Conservation (phyloP, 345 rosid genomes). For the Gossypium sturtianum region DNA sequence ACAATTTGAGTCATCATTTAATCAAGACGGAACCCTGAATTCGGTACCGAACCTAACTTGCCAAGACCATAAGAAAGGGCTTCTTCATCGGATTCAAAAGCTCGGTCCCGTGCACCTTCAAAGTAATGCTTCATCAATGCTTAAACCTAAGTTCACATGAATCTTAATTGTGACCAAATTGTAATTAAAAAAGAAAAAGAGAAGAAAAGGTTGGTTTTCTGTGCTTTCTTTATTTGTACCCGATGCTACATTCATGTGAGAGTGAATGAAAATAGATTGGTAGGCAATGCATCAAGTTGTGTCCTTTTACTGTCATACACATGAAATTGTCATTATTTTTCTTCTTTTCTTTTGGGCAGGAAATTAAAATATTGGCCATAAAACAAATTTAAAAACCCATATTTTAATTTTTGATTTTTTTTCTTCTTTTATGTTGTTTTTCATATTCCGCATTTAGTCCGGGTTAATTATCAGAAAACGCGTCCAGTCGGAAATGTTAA, state of each 20-base stretch:
- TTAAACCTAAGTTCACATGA: slow-evolving; percentile 68
- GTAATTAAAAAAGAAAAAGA: slow-evolving; percentile 26
- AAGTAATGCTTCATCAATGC: slow-evolving; percentile 20
- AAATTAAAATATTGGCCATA: not conserved
- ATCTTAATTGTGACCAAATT: slow-evolving; percentile 22
- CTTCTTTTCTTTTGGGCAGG: not conserved
- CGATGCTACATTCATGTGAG: slow-evolving; percentile 17
- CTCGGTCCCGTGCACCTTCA: slow-evolving; percentile 54
- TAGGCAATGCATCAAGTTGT: slow-evolving; percentile 20
- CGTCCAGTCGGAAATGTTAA: too few relatives aligned
- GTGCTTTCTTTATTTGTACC: slow-evolving; percentile 20
- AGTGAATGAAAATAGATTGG: slow-evolving; percentile 19
- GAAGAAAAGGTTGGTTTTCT: slow-evolving; percentile 18
- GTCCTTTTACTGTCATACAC: not conserved
- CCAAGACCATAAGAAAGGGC: slow-evolving; percentile 78
- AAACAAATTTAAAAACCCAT: not conserved
- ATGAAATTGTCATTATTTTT: not conserved
- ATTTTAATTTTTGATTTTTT: not conserved
- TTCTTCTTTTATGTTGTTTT: too few relatives aligned
- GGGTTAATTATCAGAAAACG: too few relatives aligned
- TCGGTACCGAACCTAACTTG: slow-evolving; percentile 35
- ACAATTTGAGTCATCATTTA: slow-evolving; percentile 58
- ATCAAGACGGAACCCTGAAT: slow-evolving; percentile 62
- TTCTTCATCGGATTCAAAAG: slow-evolving; percentile 82
- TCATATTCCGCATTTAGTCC: too few relatives aligned